A percentile compares a stretch with the other conserved stretches of the same genome.
phyloP scores from a whole-genome alignment of 345 rosid species.

The Erysimum cheiranthoides region DNA sequence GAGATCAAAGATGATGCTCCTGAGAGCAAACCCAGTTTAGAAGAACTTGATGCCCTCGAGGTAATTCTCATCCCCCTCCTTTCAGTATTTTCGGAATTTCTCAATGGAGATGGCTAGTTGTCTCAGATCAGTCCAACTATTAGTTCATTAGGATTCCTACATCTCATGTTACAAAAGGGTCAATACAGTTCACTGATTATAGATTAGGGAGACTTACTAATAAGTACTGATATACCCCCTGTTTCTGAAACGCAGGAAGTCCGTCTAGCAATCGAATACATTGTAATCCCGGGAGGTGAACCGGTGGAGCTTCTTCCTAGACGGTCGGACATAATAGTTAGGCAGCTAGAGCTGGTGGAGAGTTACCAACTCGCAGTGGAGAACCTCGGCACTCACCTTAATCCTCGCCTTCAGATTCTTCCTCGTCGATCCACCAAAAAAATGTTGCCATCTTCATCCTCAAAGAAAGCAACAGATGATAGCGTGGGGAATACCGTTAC shows the following conservation, averaged over 20 bases:
- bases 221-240: not conserved
- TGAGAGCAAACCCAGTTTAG: constrained; percentile 79
- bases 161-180: constrained; percentile 18
- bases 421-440: constrained; percentile 68
- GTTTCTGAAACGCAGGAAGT: constrained; percentile 64
- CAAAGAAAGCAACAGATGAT: constrained; percentile 39
- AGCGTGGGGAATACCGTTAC: constrained; percentile 55
- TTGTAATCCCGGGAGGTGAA: constrained; percentile 94
- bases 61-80: constrained; percentile 42
- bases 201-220: not conserved
- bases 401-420: constrained; percentile 90
- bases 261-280: constrained; percentile 88
- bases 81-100: constrained; percentile 5
- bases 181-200: constrained; percentile 8
- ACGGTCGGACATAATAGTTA: constrained; percentile 77
- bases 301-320: constrained; percentile 97
- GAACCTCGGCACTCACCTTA: constrained; percentile 78
- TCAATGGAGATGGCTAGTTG: constrained; percentile 1
- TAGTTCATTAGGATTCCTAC: constrained; percentile 10
- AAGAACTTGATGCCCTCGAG: constrained; percentile 99
- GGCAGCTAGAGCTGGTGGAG: constrained; percentile 89
- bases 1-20: constrained; percentile 92
- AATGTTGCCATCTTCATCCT: constrained; percentile 43
- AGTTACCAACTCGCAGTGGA: constrained; percentile 89
- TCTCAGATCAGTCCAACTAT: constrained; percentile 5